phyloP scores from a whole-genome alignment of 2,329 filamentous ascomycete genomes.

The Diplodia sapinea region DNA sequence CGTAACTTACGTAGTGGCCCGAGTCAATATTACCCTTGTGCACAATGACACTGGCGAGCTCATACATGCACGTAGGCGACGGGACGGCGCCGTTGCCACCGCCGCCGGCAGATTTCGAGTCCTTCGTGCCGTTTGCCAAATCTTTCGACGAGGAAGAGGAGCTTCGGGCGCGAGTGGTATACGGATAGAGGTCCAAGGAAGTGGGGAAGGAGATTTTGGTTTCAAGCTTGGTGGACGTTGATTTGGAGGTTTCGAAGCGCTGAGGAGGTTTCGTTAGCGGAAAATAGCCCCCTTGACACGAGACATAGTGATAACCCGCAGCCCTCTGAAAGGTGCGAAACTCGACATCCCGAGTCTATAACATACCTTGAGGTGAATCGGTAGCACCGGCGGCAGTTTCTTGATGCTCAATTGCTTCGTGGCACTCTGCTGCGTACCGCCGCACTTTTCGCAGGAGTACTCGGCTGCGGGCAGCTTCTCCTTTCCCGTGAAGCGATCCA shows the following conservation, averaged over 20 bases:
- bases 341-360: background rate
- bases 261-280: slow-evolving; percentile 37
- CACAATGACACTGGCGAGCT: slow-evolving; percentile 86
- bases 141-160: background rate
- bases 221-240: slow-evolving; percentile 83
- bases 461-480: slow-evolving; percentile 78
- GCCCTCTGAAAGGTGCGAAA: background rate
- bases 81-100: slow-evolving; percentile 28
- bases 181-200: slow-evolving; percentile 87
- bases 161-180: slow-evolving; percentile 69
- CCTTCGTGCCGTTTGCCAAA: slow-evolving; percentile 38
- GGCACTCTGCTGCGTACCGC: slow-evolving; percentile 73
- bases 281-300: background rate
- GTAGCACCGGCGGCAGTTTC: slow-evolving; percentile 83
- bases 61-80: slow-evolving; percentile 72
- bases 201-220: slow-evolving; percentile 85
- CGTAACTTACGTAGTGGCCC: slow-evolving; percentile 91
- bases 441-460: slow-evolving; percentile 84
- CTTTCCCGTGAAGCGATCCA: slow-evolving; percentile 84
- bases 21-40: slow-evolving; percentile 93
- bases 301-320: background rate
- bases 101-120: slow-evolving; percentile 34
- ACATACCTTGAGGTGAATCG: slow-evolving; percentile 86
- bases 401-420: slow-evolving; percentile 85
- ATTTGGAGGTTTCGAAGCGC: slow-evolving; percentile 78